These are phyloP conservation scores for Canariomyces notabilis DNA, from an alignment of 2,329 filamentous ascomycete species.

Conservation along the genomic window DNA sequence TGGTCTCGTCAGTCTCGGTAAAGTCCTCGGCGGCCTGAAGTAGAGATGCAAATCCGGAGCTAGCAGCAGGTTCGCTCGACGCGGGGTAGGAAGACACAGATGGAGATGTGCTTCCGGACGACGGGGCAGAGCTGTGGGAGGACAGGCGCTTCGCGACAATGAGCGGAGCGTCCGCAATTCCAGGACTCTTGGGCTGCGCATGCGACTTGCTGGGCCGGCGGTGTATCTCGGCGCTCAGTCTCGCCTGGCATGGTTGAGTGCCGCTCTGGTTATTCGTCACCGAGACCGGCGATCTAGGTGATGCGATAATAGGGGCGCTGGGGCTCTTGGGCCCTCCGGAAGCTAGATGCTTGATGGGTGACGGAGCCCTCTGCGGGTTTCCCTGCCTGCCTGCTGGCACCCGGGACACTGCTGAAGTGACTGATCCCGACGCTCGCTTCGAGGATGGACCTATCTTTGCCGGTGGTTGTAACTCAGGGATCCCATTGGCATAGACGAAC, in stretches of 20 bases:
- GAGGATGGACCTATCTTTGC: conserved; percentile 30
- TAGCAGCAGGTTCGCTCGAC: conserved; percentile 27
- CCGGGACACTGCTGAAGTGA: conserved; percentile 42
- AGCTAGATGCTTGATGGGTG: conserved; percentile 44
- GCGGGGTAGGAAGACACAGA: conserved; percentile 31
- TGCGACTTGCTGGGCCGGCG: conserved; percentile 27
- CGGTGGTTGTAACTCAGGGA: conserved; percentile 43
- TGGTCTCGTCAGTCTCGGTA: conserved; percentile 30
- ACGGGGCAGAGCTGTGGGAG: conserved; percentile 28
- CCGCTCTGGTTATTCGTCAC: conserved; percentile 12
- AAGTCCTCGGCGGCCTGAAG: conserved; percentile 53
- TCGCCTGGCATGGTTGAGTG: conserved; percentile 33
- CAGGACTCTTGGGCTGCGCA: conserved; percentile 34
- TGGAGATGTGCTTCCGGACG: conserved; percentile 36
- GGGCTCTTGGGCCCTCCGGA: conserved; percentile 13
- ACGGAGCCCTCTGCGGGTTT: conserved; percentile 42
- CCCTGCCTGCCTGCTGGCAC: conserved; percentile 37
- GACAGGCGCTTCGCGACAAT: conserved; percentile 34
- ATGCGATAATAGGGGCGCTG: conserved; percentile 4
- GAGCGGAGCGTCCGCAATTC: conserved; percentile 34
- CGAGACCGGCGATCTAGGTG: conserved; percentile 23
- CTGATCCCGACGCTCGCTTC: conserved; percentile 40
- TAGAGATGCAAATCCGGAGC: conserved; percentile 48
- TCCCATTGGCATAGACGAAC: conserved; percentile 72
- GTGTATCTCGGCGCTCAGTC: conserved; percentile 39